Percentiles rank a stretch among this genome's conserved stretches.
Conservation (phyloP, 2,329 filamentous ascomycete species). For the Apiospora malaysiana region DNA sequence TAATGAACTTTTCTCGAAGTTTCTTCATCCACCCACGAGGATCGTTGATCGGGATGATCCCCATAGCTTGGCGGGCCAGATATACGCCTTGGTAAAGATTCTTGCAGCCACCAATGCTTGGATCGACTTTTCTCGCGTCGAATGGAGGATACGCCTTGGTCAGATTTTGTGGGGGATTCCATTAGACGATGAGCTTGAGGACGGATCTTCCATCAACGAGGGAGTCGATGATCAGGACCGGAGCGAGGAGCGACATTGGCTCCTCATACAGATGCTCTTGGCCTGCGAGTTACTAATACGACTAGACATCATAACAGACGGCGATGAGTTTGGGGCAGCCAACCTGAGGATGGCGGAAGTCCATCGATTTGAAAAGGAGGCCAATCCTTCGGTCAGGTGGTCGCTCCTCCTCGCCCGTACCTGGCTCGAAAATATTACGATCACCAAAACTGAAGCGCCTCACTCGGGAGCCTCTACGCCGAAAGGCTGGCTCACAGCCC, state of each 20-base stretch:
- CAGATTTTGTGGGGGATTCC: conserved; percentile 71
- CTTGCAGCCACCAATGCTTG: conserved; percentile 71
- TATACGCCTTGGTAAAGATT: conserved; percentile 70
- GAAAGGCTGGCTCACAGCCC: conserved; percentile 60
- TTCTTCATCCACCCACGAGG: conserved; percentile 62
- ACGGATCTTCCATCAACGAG: conserved; percentile 58
- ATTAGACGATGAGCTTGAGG: conserved; percentile 57
- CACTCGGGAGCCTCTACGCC: conserved; percentile 41
- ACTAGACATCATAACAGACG: conserved; percentile 66
- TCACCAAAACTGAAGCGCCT: conserved; percentile 52
- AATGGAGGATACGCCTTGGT: conserved; percentile 76
- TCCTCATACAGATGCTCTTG: conserved; percentile 69
- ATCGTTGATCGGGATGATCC: conserved; percentile 64
- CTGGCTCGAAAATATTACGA: conserved; percentile 72
- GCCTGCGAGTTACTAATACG: conserved; percentile 70
- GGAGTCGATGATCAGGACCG: conserved; percentile 55
- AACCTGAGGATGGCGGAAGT: conserved; percentile 62
- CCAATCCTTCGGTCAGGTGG: conserved; percentile 69
- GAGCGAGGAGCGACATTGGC: conserved; percentile 69
- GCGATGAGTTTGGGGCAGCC: conserved; percentile 60
- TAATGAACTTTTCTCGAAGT: conserved; percentile 65
- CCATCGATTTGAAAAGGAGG: conserved; percentile 65
- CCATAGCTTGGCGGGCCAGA: conserved; percentile 71
- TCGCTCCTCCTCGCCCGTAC: conserved; percentile 67
- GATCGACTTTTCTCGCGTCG: conserved; percentile 76